phyloP scores from a whole-genome alignment of 1,139 yeast species.

The Wickerhamomyces sp. region DNA sequence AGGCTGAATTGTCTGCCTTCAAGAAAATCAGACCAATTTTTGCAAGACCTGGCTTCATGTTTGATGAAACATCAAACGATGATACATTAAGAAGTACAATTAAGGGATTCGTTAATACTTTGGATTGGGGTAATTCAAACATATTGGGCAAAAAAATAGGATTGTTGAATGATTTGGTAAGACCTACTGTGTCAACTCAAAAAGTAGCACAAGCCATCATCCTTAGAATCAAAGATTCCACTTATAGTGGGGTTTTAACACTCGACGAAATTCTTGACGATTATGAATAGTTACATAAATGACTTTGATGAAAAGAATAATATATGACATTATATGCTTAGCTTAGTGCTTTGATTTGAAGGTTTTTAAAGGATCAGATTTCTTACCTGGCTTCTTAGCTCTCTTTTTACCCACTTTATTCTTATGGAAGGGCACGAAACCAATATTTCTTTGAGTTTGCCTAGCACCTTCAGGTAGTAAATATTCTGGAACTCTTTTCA shows the following conservation, averaged over 20 bases:
- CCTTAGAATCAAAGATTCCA: constrained; percentile 47
- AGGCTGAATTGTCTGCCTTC: constrained; percentile 40
- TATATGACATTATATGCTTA: neutral
- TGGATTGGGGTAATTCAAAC: constrained; percentile 41
- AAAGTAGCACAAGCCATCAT: constrained; percentile 59
- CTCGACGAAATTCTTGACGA: constrained; percentile 44
- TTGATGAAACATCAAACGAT: constrained; percentile 41
- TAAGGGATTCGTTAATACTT: constrained; percentile 31
- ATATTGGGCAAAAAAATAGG: constrained; percentile 28
- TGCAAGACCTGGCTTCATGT: constrained; percentile 82
- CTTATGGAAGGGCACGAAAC: constrained; percentile 77
- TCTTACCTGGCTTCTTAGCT: constrained; percentile 36
- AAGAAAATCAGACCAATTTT: constrained; percentile 52
- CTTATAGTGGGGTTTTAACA: constrained; percentile 53
- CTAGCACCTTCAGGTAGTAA: constrained; percentile 80
- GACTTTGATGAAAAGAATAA: neutral
- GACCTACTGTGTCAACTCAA: constrained; percentile 68
- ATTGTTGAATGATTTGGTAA: constrained; percentile 42
- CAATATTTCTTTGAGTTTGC: constrained; percentile 51
- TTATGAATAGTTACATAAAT: constrained; percentile 3
- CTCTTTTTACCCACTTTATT: constrained; percentile 42
- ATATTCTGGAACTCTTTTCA: constrained; percentile 91
- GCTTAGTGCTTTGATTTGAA: constrained; percentile 32
- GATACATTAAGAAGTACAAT: constrained; percentile 31
- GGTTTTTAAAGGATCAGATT: constrained; percentile 70